Evolutionary conservation across 2,329 filamentous ascomycete species (phyloP).

Genomic region (Alternaria infectoria): DNA sequence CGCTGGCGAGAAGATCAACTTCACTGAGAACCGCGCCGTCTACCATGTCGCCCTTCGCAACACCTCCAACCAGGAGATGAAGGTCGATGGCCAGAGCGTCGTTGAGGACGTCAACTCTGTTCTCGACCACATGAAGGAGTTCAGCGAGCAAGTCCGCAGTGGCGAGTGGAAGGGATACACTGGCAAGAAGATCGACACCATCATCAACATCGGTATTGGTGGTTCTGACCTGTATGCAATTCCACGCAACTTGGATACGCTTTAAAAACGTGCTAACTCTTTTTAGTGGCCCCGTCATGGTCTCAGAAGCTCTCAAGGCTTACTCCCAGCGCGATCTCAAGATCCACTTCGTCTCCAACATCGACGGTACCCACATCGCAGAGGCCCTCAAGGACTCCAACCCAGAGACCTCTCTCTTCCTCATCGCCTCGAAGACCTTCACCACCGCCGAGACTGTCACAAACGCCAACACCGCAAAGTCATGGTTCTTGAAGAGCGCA

Average conservation of each 20-base stretch:
- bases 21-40: constrained; percentile 94
- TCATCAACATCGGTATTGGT: constrained; percentile 97
- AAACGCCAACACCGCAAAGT: constrained; percentile 96
- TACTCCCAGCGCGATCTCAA: constrained; percentile 87
- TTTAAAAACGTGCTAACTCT: constrained; percentile 28
- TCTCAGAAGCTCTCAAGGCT: constrained; percentile 94
- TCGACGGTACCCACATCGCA: constrained; percentile 96
- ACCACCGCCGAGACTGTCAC: constrained; percentile 97
- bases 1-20: constrained; percentile 97
- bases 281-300: constrained; percentile 90
- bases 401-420: constrained; percentile 98
- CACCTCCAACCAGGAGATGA: constrained; percentile 77
- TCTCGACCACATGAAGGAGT: constrained; percentile 97
- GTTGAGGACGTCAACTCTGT: constrained; percentile 93
- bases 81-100: constrained; percentile 91
- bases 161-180: constrained; percentile 97
- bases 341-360: constrained; percentile 99
- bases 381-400: constrained; percentile 89
- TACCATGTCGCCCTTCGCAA: constrained; percentile 96
- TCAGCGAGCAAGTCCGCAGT: constrained; percentile 91
- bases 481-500: constrained; percentile 89
- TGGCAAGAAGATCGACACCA: constrained; percentile 95
- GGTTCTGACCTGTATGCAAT: constrained; percentile 92
- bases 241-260: background rate
- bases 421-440: constrained; percentile 98